Evolutionary conservation across 2,329 filamentous ascomycete species (phyloP).

Genomic region (Allantophomopsis lycopodina): DNA sequence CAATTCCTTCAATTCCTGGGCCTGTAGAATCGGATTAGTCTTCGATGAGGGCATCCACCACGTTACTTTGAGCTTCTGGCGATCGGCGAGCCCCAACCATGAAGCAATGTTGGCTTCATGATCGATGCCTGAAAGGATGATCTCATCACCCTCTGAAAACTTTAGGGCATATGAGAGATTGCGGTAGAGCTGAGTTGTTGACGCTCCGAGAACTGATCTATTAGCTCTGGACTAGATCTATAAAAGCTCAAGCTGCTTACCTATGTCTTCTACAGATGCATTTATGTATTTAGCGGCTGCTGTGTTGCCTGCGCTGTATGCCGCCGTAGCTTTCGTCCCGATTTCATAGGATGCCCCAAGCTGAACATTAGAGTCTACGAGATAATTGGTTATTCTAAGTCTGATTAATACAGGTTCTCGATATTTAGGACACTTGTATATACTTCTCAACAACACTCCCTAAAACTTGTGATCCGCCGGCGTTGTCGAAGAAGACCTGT

Average conservation of each 20-base stretch:
- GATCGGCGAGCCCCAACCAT: constrained; percentile 55
- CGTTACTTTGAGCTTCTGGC: constrained; percentile 45
- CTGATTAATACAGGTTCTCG: background rate
- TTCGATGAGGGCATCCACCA: constrained; percentile 48
- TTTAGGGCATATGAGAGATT: constrained; percentile 47
- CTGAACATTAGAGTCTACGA: constrained; percentile 59
- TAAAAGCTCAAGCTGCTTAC: constrained; percentile 18
- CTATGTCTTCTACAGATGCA: constrained; percentile 49
- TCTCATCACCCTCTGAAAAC: constrained; percentile 44
- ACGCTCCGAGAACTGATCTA: constrained; percentile 48
- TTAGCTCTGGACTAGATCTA: constrained; percentile 2
- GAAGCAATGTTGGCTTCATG: constrained; percentile 68
- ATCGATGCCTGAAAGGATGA: constrained; percentile 59
- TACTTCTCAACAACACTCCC: constrained; percentile 53
- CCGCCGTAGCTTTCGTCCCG: constrained; percentile 41
- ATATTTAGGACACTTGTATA: constrained; percentile 11
- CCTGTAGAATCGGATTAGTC: constrained; percentile 42
- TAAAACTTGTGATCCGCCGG: constrained; percentile 60
- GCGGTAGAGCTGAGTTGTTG: constrained; percentile 64
- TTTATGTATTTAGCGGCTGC: constrained; percentile 62
- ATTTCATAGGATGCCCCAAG: constrained; percentile 57
- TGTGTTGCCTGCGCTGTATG: constrained; percentile 44
- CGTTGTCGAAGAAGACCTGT: constrained; percentile 68
- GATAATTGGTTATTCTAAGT: constrained; percentile 47
- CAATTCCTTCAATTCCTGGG: constrained; percentile 40